These are phyloP conservation scores for Coemansia sp. DNA, from an alignment of 192 early-diverging fungal genomes.

Conservation along the genomic window DNA sequence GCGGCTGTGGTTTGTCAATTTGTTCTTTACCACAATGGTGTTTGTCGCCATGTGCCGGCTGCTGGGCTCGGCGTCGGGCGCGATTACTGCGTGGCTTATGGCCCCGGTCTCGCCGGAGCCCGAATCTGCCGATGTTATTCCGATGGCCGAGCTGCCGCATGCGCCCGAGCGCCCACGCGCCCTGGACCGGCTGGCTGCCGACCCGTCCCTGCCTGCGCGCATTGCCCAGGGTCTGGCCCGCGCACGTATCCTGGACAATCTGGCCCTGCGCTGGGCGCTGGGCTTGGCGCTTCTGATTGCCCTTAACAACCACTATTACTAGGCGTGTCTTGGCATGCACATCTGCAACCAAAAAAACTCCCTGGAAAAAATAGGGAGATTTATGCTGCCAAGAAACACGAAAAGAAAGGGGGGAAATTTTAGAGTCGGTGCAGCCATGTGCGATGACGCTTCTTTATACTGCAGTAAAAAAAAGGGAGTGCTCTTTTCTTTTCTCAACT, in stretches of 20 bases:
- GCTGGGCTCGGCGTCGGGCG: slow-evolving; percentile 50
- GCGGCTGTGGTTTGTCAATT: slow-evolving; percentile 53
- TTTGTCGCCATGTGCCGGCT: slow-evolving; percentile 53
- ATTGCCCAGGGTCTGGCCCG: not conserved
- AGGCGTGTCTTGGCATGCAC: no score
- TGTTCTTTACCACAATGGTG: slow-evolving; percentile 42
- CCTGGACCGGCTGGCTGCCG: slow-evolving; percentile 26
- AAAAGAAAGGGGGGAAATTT: no score
- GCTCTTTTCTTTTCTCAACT: no score
- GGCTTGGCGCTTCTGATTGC: not conserved
- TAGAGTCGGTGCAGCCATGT: no score
- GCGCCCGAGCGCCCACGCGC: slow-evolving; percentile 1
- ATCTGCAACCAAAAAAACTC: no score
- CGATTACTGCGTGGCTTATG: slow-evolving; percentile 32
- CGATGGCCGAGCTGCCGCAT: slow-evolving; percentile 18
- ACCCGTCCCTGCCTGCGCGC: slow-evolving; percentile 3
- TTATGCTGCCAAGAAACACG: no score
- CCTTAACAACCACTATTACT: slow-evolving; percentile 11
- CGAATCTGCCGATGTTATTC: not conserved
- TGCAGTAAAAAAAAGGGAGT: no score
- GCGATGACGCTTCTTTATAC: no score
- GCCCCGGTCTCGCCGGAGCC: not conserved
- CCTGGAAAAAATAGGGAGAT: no score
- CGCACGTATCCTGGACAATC: not conserved
- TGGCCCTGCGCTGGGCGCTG: slow-evolving; percentile 16